Evolutionary conservation across 2,329 filamentous ascomycete species (phyloP), one percentile per base, ranked within the genome.

Genomic region (Trichocomaceae sp.): DNA sequence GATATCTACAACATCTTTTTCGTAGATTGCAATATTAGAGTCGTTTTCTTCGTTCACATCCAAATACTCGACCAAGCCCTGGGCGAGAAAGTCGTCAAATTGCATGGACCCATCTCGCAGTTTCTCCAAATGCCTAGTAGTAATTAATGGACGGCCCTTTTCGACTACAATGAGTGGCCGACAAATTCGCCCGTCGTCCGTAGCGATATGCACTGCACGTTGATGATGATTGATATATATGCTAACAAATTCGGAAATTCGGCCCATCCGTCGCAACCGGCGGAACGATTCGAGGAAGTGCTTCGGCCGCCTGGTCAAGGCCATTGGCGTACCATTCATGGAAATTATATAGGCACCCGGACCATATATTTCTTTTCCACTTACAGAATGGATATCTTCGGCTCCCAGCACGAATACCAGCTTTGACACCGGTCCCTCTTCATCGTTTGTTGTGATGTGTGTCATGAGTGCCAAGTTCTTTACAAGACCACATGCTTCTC

Each of bases 1-100:
- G 52, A 85, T 84, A 58, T 84, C 82, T 17, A 84, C 86, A 60
- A 97, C 89, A 57, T 95, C 86, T 20, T 84, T 80, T 67, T 97
- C 92, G 64, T 91, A 91, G 17, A 96, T 82, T 3, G 92, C 88
- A 61, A 99, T 95, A 54, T 96, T 86, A 0, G 90, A 87, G 64
- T 99, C 93, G 66, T 99, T 95, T 72, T 99, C 93, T 71, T 99
- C 95, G 72, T 99, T 99, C 62, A 96, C 90, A 66, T 99, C 93
- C 19, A 99, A 81, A 65, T 99, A 99, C 69, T 99, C 95, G 7
- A 99, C 88, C 8, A 99, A 79, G 0, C 93, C 95, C 57, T 87
- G 83, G 26, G 85, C 88, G 31, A 99, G 75, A 66, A 97, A 97
- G 69, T 96, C 92, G 62, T 99, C 93, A 67, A 99, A 99, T 13